Base-by-base conservation (phyloP, 2,329 filamentous ascomycete genomes). In the Lecanoromycetidae sp. region DNA sequence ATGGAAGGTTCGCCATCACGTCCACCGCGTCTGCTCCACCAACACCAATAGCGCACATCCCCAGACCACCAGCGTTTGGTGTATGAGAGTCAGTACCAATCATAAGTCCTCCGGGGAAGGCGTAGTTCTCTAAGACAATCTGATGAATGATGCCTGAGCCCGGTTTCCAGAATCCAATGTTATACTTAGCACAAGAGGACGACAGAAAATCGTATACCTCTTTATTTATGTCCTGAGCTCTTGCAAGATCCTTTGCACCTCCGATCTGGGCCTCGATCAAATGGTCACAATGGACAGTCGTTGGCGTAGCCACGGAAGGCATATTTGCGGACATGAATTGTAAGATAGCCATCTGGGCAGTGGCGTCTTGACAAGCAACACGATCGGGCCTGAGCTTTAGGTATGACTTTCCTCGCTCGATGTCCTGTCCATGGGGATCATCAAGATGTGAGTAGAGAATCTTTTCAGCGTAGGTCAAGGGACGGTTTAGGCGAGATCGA, bases 241-340 rank as follows among this genome's bases (percentile, higher is more conserved):
- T 80, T 53, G 79, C 83, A 67, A 96, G 74, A 84, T 98, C 91
- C 79, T 95, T 91, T 55, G 75, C 79, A 60, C 88, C 88, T 64
- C 91, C 91, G 61, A 90, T 66, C 71, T 96, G 90, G 53, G 90
- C 91, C 76, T 96, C 90, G 68, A 98, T 98, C 76, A 98, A 80
- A 72, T 98, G 91, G 70, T 98, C 91, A 66, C 91, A 96, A 79
- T 98, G 91, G 55, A 98, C 90, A 41, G 90, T 96, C 60, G 83
- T 80, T 43, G 91, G 91, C 61, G 93, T 96, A 54, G 88, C 88
- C 53, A 96, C 91, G 20, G 83, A 82, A 57, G 87, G 85, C 86
- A 98, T 90, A 66, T 90, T 90, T 52, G 91, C 90, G 47, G 87
- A 94, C 88, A 98, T 98, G 79, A 98, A 98, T 75, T 98, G 91